phyloP scores from a whole-genome alignment of 768 basidiomycete species.

The Collybiopsis luxurians region DNA sequence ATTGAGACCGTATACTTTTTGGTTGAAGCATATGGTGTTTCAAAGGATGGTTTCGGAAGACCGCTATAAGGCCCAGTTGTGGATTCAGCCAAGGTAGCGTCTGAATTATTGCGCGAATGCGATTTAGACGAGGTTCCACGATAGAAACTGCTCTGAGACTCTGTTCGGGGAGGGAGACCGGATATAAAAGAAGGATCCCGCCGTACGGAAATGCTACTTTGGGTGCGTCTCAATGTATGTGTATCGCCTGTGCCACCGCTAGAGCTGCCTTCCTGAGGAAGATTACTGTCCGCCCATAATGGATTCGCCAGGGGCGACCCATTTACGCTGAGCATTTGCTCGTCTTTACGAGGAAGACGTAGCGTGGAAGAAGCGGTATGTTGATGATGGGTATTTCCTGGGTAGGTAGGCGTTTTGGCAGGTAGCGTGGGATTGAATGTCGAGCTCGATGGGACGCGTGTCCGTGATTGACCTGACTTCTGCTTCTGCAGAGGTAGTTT shows the following conservation, averaged over 20 bases:
- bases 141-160: constrained; percentile 50
- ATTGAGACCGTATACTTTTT: constrained; percentile 33
- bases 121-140: constrained; percentile 36
- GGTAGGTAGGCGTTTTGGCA: constrained; percentile 53
- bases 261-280: constrained; percentile 1
- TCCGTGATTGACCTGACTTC: constrained; percentile 18
- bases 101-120: constrained; percentile 45
- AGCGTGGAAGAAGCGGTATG: constrained; percentile 36
- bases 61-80: not conserved
- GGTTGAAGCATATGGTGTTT: constrained; percentile 5
- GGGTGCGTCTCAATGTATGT: constrained; percentile 43
- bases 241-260: not conserved
- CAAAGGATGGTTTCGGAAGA: constrained; percentile 2
- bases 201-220: constrained; percentile 61
- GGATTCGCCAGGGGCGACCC: constrained; percentile 83
- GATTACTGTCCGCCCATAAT: constrained; percentile 34
- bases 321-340: constrained; percentile 78
- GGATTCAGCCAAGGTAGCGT: constrained; percentile 18
- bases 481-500: constrained; percentile 39
- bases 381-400: constrained; percentile 22
- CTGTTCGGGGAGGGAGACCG: constrained; percentile 43
- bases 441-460: constrained; percentile 54
- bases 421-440: constrained; percentile 73
- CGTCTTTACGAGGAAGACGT: constrained; percentile 69
- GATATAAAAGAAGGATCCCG: constrained; percentile 50